These are phyloP conservation scores for Hypoxylon sp. DNA, from an alignment of 2,329 filamentous ascomycete species.

Conservation along the genomic window DNA sequence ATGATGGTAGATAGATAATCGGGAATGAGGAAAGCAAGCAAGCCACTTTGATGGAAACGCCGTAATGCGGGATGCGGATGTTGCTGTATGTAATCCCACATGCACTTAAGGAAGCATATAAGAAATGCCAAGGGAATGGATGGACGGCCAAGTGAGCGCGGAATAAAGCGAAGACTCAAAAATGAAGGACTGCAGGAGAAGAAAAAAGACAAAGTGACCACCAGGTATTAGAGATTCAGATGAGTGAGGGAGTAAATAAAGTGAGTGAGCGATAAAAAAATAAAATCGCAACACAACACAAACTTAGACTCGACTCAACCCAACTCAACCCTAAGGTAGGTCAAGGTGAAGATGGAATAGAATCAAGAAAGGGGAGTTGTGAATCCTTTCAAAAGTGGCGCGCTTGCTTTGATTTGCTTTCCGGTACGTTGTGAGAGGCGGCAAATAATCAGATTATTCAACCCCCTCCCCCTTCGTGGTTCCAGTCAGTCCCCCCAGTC, in stretches of 20 bases:
- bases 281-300: conserved; percentile 19
- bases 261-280: conserved; percentile 29
- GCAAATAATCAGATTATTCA: conserved; percentile 27
- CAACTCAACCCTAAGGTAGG: conserved; percentile 22
- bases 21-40: background rate
- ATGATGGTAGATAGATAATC: conserved; percentile 3
- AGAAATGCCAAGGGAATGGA: conserved; percentile 32
- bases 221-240: conserved; percentile 15
- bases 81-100: conserved; percentile 8
- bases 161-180: conserved; percentile 15
- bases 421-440: conserved; percentile 20
- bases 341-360: conserved; percentile 4
- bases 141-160: conserved; percentile 8
- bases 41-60: background rate
- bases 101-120: conserved; percentile 18
- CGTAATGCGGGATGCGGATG: conserved; percentile 4
- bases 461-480: conserved; percentile 28
- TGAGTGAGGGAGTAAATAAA: conserved; percentile 20
- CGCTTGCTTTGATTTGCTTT: conserved; percentile 15
- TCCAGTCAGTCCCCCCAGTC: conserved; percentile 29
- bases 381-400: conserved; percentile 13
- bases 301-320: conserved; percentile 18
- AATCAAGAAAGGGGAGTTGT: conserved; percentile 1
- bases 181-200: conserved; percentile 12
- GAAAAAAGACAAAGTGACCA: conserved; percentile 12